Conservation (phyloP, 2,329 filamentous ascomycete species). For the Talaromyces sp. region DNA sequence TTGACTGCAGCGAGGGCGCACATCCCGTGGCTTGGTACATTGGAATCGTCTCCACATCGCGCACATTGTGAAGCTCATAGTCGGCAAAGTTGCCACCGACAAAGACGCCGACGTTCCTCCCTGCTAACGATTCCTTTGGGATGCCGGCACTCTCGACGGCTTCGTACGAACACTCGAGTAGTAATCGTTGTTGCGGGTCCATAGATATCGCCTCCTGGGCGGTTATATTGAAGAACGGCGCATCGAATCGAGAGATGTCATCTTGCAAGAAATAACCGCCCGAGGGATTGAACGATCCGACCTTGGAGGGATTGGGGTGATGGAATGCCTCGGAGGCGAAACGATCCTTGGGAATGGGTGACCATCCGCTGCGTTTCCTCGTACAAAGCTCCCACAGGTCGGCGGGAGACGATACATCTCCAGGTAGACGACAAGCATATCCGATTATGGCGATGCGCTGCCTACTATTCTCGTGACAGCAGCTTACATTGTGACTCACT, state of each 20-base stretch:
- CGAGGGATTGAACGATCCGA: slow-evolving; percentile 11
- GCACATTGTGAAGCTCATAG: slow-evolving; percentile 16
- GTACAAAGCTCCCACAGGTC: slow-evolving; percentile 22
- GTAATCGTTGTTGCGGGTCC: slow-evolving; percentile 22
- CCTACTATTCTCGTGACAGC: not conserved
- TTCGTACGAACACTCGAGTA: slow-evolving; percentile 25
- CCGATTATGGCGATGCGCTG: slow-evolving; percentile 19
- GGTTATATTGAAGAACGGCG: slow-evolving; percentile 20
- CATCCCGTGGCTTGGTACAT: slow-evolving; percentile 19
- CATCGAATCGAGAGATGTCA: slow-evolving; percentile 19
- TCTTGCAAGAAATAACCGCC: slow-evolving; percentile 17
- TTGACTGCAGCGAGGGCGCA: slow-evolving; percentile 18
- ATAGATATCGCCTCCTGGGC: slow-evolving; percentile 19
- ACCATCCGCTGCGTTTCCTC: slow-evolving; percentile 16
- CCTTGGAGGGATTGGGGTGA: slow-evolving; percentile 13
- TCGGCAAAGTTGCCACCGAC: slow-evolving; percentile 13
- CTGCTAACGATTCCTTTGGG: slow-evolving; percentile 25
- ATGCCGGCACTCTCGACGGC: slow-evolving; percentile 35
- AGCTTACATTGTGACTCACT: slow-evolving; percentile 21
- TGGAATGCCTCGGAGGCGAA: slow-evolving; percentile 16
- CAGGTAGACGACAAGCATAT: slow-evolving; percentile 18
- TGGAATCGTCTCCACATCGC: slow-evolving; percentile 18
- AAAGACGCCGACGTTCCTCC: slow-evolving; percentile 23
- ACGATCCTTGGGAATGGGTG: slow-evolving; percentile 13
- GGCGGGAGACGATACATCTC: slow-evolving; percentile 10